Base-by-base conservation (phyloP, 129 eudicot species). In the Solidago caesia region DNA sequence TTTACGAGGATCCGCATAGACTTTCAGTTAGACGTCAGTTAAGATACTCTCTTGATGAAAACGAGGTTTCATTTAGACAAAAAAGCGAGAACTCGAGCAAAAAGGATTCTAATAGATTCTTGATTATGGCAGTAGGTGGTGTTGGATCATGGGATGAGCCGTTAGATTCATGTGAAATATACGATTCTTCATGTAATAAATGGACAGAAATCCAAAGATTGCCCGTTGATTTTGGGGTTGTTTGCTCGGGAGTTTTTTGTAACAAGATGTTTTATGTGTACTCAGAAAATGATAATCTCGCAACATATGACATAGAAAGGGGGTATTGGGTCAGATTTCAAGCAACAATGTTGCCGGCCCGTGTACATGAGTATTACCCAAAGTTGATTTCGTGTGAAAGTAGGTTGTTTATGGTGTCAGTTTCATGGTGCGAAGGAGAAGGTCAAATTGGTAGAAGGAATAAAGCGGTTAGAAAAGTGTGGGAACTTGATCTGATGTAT, bases 371-470 rank as follows among this genome's bases (percentile, higher is more conserved):
- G 70, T 94, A 91, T 67, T 85, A 91, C 83, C 99, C 99, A 5
- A 88, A 94, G 75, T 85, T 94, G 15, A 80, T 91, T 14, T 83
- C 88, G 1, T 88, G 88, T 44, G 80, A 77, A 27, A 76, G 77
- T 5, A 87, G 94, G 46, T 65, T 94, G 13, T 86, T 88, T 75
- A 89, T 93, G 98, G 87, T 93, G 44, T 85, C 91, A 13, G 99
- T 94, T 44, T 94, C 97, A 2, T 94, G 99, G 99, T 94, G 99
- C 75, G 99, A 94, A 74, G 99, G 99, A 11, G 99, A 94, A 12
- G 99, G 99, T 11, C 89, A 94, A 71, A 94, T 94, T 55, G 99
- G 99, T 8, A 78, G 97, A 83, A 85, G 97, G 76, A 94, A 94
- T 75, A 94, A 94, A 77, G 99, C 96, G 25, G 96, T 94, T 65